Evolutionary conservation across 2,329 filamentous ascomycete genomes (phyloP), one percentile per base, ranked within the genome.

Genomic region (Calonectria henricotiae): DNA sequence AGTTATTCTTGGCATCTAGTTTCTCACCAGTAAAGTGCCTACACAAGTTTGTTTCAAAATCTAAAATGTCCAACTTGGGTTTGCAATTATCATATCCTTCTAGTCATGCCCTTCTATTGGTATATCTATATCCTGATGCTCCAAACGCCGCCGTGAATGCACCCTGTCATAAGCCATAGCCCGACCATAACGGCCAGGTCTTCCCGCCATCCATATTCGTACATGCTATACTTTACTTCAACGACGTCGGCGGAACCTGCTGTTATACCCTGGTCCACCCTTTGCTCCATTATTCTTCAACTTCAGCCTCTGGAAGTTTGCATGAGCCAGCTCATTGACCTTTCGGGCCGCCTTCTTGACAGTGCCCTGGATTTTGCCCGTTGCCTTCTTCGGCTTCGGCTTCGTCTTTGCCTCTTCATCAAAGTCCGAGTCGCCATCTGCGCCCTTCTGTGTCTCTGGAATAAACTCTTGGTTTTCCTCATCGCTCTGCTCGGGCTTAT

Each of bases 291-390:
- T 82, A 75, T 91, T 91, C 75, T 84, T 85, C 77, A 93, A 82
- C 83, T 93, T 92, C 69, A 93, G 79, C 66, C 89, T 83, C 79
- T 90, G 90, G 80, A 92, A 93, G 82, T 93, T 93, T 71, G 89
- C 86, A 75, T 92, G 88, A 15, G 90, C 90, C 74, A 90, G 80
- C 72, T 89, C 89, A 76, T 89, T 91, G 61, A 92, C 89, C 82
- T 92, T 93, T 75, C 86, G 86, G 27, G 83, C 84, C 6, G 83
- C 83, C 79, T 87, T 88, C 78, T 86, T 87, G 51, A 90, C 83
- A 41, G 81, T 79, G 17, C 85, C 85, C 43, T 83, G 84, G 72
- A 83, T 82, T 62, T 79, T 80, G 23, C 39, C 20, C 65, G 72
- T 62, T n/a, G 65, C 44, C 63, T 80, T 71, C 27, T 32, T 71